A percentile compares a stretch with the other conserved stretches of the same genome.
phyloP scores from a whole-genome alignment of 2,329 filamentous ascomycete species.

The Hypoxylon sp. region DNA sequence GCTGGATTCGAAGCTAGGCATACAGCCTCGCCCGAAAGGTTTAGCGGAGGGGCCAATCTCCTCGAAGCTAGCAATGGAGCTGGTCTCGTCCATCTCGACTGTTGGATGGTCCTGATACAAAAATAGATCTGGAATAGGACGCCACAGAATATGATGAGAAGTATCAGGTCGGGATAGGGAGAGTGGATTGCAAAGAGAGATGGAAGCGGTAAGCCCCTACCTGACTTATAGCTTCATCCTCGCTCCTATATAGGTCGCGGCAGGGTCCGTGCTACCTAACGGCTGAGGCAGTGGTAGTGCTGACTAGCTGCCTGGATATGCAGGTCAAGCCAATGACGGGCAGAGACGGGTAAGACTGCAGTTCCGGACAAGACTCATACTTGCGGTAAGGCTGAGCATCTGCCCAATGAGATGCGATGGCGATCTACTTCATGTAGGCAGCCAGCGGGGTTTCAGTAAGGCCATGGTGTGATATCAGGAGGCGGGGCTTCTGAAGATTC shows the following conservation, averaged over 20 bases:
- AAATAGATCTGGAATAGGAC: not conserved
- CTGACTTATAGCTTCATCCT: slow-evolving; percentile 7
- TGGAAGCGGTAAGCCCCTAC: not conserved
- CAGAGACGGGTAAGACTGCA: not conserved
- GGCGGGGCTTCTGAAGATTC: slow-evolving; percentile 9
- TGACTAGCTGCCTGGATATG: slow-evolving; percentile 28
- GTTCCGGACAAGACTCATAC: not conserved
- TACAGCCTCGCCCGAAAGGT: slow-evolving; percentile 6
- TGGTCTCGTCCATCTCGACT: slow-evolving; percentile 49
- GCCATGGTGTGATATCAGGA: slow-evolving; percentile 10
- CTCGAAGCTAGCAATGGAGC: slow-evolving; percentile 55
- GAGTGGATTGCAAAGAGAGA: not conserved
- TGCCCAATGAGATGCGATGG: slow-evolving; percentile 6
- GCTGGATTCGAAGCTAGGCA: not conserved
- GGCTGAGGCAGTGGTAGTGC: slow-evolving; percentile 16
- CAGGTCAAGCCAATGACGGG: not conserved
- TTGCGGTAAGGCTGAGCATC: slow-evolving; percentile 19
- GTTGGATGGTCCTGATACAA: not conserved
- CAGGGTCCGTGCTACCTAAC: slow-evolving; percentile 6
- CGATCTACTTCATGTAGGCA: slow-evolving; percentile 21
- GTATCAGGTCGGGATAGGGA: not conserved
- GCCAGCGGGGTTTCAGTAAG: slow-evolving; percentile 19
- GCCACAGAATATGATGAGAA: not conserved
- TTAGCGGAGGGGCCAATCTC: slow-evolving; percentile 48
- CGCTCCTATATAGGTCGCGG: slow-evolving; percentile 12